These are phyloP conservation scores for Salisapilia sapeloensis DNA, from an alignment of 352 stramenopile genomes.

Conservation along the genomic window DNA sequence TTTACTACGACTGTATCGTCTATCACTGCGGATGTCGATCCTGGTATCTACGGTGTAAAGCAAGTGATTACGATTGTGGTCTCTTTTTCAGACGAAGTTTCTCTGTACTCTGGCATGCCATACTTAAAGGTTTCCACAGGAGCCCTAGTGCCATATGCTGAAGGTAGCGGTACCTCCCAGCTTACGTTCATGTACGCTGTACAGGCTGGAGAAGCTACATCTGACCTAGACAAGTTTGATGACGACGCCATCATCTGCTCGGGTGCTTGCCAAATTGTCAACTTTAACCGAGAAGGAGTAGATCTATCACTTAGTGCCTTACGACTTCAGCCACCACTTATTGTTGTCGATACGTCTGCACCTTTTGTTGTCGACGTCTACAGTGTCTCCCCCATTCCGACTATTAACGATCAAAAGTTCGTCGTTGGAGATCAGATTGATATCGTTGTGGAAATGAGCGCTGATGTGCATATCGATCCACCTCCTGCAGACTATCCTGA, in stretches of 20 bases:
- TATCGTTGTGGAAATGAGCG: slow-evolving; percentile 59
- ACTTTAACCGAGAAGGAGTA: slow-evolving; percentile 36
- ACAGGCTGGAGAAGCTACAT: slow-evolving; percentile 14
- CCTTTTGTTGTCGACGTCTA: slow-evolving; percentile 47
- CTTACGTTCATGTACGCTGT: slow-evolving; percentile 69
- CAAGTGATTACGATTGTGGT: slow-evolving; percentile 55
- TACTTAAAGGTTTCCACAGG: slow-evolving; percentile 45
- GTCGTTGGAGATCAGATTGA: slow-evolving; percentile 66
- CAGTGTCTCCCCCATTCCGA: slow-evolving; percentile 22
- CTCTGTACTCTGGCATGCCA: slow-evolving; percentile 18
- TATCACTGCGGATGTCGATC: slow-evolving; percentile 22
- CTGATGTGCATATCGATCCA: slow-evolving; percentile 61
- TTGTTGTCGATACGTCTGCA: slow-evolving; percentile 37
- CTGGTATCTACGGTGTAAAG: slow-evolving; percentile 46
- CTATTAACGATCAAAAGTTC: slow-evolving; percentile 44
- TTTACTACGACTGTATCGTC: slow-evolving; percentile 22
- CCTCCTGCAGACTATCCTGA: slow-evolving; percentile 46
- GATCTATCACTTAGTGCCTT: slow-evolving; percentile 20
- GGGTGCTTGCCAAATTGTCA: slow-evolving; percentile 34
- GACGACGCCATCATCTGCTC: slow-evolving; percentile 27
- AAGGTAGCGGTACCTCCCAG: slow-evolving; percentile 19
- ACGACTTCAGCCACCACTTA: slow-evolving; percentile 18
- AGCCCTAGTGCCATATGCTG: slow-evolving; percentile 31
- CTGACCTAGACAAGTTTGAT: slow-evolving; percentile 36
- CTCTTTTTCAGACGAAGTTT: slow-evolving; percentile 64